phyloP scores from a whole-genome alignment of 2,329 filamentous ascomycete genomes.

The Cytospora mali region DNA sequence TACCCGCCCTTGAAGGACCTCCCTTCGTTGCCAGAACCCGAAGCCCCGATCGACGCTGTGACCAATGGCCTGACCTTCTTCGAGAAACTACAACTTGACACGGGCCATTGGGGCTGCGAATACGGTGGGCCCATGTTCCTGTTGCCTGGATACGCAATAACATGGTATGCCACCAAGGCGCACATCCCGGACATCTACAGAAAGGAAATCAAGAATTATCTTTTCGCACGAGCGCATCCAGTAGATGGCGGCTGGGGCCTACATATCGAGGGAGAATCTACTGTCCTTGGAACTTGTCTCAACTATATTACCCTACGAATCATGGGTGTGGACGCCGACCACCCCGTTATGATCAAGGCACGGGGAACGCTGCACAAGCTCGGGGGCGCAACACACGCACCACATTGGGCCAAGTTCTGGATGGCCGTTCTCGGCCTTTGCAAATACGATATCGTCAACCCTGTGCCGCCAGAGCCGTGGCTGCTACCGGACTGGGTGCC shows the following conservation, averaged over 20 bases:
- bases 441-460: constrained; percentile 92
- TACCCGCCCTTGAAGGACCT: constrained; percentile 59
- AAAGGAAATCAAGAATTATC: constrained; percentile 89
- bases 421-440: constrained; percentile 80
- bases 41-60: constrained; percentile 75
- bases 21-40: constrained; percentile 70
- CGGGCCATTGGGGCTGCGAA: constrained; percentile 95
- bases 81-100: constrained; percentile 82
- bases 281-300: constrained; percentile 85
- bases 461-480: constrained; percentile 92
- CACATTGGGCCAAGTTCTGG: constrained; percentile 99
- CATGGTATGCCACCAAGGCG: constrained; percentile 88
- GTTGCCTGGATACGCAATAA: constrained; percentile 79
- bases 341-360: constrained; percentile 83
- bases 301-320: constrained; percentile 85
- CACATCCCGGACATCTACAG: constrained; percentile 78
- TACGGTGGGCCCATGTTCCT: constrained; percentile 98
- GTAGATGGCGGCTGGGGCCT: constrained; percentile 96
- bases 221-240: constrained; percentile 81
- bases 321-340: constrained; percentile 80
- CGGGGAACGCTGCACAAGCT: constrained; percentile 80
- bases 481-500: constrained; percentile 89
- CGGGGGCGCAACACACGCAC: constrained; percentile 79
- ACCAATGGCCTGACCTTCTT: constrained; percentile 87
- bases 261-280: constrained; percentile 91